Conservation (phyloP, 139 green algal genomes). For the Mesotaenium endlicherianum region DNA sequence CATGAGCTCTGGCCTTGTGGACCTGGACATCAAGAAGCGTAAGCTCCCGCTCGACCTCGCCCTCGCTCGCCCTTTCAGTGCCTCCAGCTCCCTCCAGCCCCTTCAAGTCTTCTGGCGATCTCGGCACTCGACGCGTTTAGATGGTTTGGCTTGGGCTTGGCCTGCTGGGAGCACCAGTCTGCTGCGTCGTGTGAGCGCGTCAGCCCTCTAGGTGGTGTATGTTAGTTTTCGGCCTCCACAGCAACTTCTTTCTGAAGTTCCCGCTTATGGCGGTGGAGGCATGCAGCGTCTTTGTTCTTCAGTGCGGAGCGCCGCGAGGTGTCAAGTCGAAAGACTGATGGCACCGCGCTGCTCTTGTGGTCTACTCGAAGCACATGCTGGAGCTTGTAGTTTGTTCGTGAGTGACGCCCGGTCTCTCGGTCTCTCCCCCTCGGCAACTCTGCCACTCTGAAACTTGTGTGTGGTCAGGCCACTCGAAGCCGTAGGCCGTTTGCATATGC, state of each 20-base stretch:
- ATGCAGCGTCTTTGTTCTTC: background rate
- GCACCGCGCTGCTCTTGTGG: too few relatives aligned
- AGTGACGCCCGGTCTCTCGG: background rate
- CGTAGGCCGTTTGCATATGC: background rate
- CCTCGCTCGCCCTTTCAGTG: background rate
- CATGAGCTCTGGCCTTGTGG: slow-evolving; percentile 1
- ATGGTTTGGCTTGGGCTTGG: background rate
- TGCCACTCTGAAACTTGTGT: background rate
- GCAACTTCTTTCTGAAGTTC: background rate
- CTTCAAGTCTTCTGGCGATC: background rate
- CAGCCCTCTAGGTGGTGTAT: background rate
- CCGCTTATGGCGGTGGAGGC: background rate
- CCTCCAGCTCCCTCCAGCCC: background rate
- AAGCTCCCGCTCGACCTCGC: background rate
- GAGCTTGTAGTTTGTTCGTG: background rate
- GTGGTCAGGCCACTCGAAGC: background rate
- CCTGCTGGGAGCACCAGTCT: background rate
- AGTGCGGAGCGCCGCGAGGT: too few relatives aligned
- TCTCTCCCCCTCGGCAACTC: background rate
- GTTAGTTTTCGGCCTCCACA: background rate
- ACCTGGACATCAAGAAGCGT: slow-evolving; percentile 15
- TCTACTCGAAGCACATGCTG: too few relatives aligned
- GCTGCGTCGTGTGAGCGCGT: background rate
- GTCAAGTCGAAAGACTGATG: too few relatives aligned
- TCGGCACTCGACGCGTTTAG: background rate